Base-by-base conservation (phyloP, 1,284 basidiomycete genomes). In the Sanghuangporus weigelae region DNA sequence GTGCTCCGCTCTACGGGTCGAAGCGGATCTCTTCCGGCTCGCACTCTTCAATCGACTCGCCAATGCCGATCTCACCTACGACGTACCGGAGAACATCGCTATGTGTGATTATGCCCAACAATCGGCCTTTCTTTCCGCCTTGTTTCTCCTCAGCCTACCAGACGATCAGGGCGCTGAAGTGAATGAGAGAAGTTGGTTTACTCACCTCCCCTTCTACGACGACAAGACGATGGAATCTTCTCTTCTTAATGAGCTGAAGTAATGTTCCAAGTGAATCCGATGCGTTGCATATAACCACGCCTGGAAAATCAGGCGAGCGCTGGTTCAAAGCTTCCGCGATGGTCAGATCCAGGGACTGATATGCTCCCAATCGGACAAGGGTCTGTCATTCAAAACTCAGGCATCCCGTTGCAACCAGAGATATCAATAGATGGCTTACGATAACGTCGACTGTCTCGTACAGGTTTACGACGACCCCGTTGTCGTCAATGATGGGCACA, bases 371-470 rank as follows among this genome's bases (percentile, higher is more conserved):
- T n/a, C 95, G 87, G 44, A 99, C 94, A 26, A 98, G 85, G 3
- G 94, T 96, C 95, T 96, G 69, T n/a, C 56, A 61, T 56, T 46
- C 64, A 53, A 51, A 63, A 66, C 55, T 65, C 62, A 44, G 14
- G 16, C 19, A 12, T 3, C 39, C 38, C 53, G 14, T 10, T 7
- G 58, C 54, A 44, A 44, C 42, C 49, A 39, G 42, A 21, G 49
- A 59, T 23, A 57, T n/a, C 3, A 46, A 36, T 31, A 44, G 53
- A 48, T 55, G 0, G 85, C 93, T 74, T 75, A 96, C 95, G 68
- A 99, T 97, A 57, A 99, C 96, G 78, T 99, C 97, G 21, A 99
- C 97, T 1, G 96, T 98, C 77, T 99, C 97, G 75, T 99, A 99
- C 51, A 99, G 77, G 74, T 99, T 96, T 63, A 99, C 86, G 39